Base-by-base conservation (phyloP, 225 moss, liverwort and hornwort genomes). In the Pleurozium schreberi region DNA sequence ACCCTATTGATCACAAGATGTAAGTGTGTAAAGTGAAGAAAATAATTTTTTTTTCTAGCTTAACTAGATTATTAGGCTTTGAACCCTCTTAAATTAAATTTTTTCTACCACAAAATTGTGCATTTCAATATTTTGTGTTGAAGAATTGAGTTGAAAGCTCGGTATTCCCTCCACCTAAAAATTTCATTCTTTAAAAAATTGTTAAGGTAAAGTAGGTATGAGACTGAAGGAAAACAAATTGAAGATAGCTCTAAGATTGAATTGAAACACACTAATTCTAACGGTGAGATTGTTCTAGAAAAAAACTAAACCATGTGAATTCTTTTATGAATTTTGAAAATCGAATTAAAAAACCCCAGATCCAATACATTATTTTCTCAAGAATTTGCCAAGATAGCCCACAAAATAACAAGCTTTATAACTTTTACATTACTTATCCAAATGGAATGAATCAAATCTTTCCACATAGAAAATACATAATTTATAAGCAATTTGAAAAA, bases 141-240 rank as follows among this genome's bases (percentile, higher is more conserved):
- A 38, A 36, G 2, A 19, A 66, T 67, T n/a, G 10, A 67, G 2
- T 22, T 67, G 11, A 12, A 18, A 27, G 19, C 19, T 19, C 1
- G 2, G 0, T 4, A 7, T 12, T 4, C 2, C 12, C 12, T 3
- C 6, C 6, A 6, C 18, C 11, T 0, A 6, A 19, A 20, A 38
- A 19, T 38, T 15, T 38, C 21, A 67, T n/a, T 67, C 6, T 34
- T 67, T 40, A 9, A 40, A 40, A 68, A 10, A 42, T 42, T 26
- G 3, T 25, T 70, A 42, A 26, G 9, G 42, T 42, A 8, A 42
- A 70, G 14, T 43, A 71, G 0, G 3, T 42, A 15, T 5, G 9
- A 9, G 16, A 71, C 43, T 9, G 8, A 42, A 25, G 5, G 42
- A 70, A 42, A 68, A 71, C 3, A 9, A 27, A 43, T n/a, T 15